phyloP scores from a whole-genome alignment of 176 grass and related monocot species.

The Musa schizocarpa region DNA sequence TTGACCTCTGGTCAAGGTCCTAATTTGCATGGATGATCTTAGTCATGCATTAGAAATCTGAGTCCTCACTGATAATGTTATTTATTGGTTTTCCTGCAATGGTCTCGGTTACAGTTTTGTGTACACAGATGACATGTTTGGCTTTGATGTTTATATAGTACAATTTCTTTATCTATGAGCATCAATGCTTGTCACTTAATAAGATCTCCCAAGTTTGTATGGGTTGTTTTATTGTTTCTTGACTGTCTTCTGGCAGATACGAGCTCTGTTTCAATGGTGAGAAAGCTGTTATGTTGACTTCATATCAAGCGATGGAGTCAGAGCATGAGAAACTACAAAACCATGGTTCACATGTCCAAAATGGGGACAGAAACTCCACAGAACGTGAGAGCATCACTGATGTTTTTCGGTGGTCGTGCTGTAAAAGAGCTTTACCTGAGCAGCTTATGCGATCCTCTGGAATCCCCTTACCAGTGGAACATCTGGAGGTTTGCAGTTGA shows the following conservation, averaged over 20 bases:
- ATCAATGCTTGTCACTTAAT: no score
- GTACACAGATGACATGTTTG: neutral
- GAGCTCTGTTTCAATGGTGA: slow-evolving; percentile 83
- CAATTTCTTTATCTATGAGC: no score
- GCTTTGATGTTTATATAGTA: no score
- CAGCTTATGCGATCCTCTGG: slow-evolving; percentile 49
- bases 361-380: slow-evolving; percentile 38
- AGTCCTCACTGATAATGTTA: neutral
- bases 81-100: neutral
- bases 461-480: slow-evolving; percentile 60
- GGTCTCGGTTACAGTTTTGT: no score
- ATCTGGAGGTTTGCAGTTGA: slow-evolving; percentile 58
- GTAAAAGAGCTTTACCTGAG: slow-evolving; percentile 76
- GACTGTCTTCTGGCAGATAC: slow-evolving; percentile 43
- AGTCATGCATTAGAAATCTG: no score
- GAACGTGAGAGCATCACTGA: slow-evolving; percentile 52
- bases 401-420: slow-evolving; percentile 77
- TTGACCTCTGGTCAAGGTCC: no score
- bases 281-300: slow-evolving; percentile 21
- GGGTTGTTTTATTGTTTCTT: neutral
- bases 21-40: no score
- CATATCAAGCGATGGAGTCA: slow-evolving; percentile 31
- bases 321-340: slow-evolving; percentile 51
- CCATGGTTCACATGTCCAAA: slow-evolving; percentile 48
- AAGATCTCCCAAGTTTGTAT: neutral